Evolutionary conservation across 106 monocot species (phyloP).

Genomic region (Apostasia ramifera): DNA sequence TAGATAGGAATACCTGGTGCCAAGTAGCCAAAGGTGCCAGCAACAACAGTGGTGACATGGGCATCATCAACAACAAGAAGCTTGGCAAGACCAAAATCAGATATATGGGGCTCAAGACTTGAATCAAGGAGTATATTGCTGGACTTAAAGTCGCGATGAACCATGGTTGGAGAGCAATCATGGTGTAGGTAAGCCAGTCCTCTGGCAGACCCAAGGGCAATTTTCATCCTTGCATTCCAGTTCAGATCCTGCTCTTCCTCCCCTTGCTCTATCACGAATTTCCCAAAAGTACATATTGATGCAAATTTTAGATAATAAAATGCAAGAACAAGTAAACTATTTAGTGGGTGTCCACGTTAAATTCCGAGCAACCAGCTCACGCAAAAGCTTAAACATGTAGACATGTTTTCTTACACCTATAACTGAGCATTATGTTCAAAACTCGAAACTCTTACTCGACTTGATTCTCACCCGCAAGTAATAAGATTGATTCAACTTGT

Average conservation of each 20-base stretch:
- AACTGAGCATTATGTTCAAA: too few species aligned
- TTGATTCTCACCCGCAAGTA: too few species aligned
- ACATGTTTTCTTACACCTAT: too few species aligned
- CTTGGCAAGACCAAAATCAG: slow-evolving; percentile 91
- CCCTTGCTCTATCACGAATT: slow-evolving; percentile 38
- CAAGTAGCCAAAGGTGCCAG: slow-evolving; percentile 90
- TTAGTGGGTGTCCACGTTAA: too few species aligned
- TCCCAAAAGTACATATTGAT: background rate
- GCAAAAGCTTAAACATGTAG: too few species aligned
- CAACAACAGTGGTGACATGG: slow-evolving; percentile 86
- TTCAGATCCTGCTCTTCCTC: slow-evolving; percentile 78
- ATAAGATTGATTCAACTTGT: too few species aligned
- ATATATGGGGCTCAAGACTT: slow-evolving; percentile 82
- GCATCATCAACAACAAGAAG: slow-evolving; percentile 74
- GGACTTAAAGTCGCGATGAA: slow-evolving; percentile 85
- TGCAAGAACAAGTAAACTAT: too few species aligned
- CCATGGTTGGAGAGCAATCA: slow-evolving; percentile 76
- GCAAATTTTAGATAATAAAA: too few species aligned
- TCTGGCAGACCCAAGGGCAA: slow-evolving; percentile 81
- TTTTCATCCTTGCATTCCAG: slow-evolving; percentile 96
- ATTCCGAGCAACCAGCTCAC: too few species aligned
- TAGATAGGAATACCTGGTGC: slow-evolving; percentile 43
- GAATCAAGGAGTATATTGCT: slow-evolving; percentile 91
- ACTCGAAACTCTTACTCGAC: too few species aligned
- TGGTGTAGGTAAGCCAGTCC: slow-evolving; percentile 93